Conservation (phyloP, 2,329 filamentous ascomycete genomes). For the Reticulascus tulasneorum region DNA sequence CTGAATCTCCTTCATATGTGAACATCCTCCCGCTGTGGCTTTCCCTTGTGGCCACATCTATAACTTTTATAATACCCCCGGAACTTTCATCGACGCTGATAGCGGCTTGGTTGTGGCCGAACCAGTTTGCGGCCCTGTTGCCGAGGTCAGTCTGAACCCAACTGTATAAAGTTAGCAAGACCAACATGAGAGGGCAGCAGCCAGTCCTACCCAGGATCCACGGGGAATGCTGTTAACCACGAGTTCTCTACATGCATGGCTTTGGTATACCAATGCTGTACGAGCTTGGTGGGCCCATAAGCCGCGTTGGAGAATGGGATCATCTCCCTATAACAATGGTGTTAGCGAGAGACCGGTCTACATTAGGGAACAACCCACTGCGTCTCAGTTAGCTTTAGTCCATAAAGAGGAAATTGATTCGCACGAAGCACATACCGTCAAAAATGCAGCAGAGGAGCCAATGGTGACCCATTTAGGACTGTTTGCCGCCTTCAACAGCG, state of each 20-base stretch:
- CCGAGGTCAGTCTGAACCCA: slow-evolving; percentile 7
- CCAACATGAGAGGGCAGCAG: neutral
- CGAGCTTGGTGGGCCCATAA: slow-evolving; percentile 6
- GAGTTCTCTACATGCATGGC: slow-evolving; percentile 6
- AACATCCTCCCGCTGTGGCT: too few species aligned
- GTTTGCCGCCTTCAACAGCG: slow-evolving; percentile 29
- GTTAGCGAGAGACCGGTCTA: too few species aligned
- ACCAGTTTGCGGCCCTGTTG: neutral
- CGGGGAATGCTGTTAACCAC: slow-evolving; percentile 4
- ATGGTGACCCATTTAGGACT: neutral
- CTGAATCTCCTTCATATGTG: too few species aligned
- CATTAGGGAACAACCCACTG: too few species aligned
- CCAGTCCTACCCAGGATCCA: slow-evolving; percentile 1
- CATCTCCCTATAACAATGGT: neutral
- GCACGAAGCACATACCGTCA: neutral
- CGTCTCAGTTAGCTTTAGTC: too few species aligned
- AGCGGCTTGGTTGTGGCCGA: slow-evolving; percentile 3
- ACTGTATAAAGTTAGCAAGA: neutral
- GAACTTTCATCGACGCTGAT: slow-evolving; percentile 3
- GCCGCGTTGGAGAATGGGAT: slow-evolving; percentile 1
- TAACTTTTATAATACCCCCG: slow-evolving; percentile 6
- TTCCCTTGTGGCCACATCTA: slow-evolving; percentile 1
- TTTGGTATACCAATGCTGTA: slow-evolving; percentile 2
- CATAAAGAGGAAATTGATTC: too few species aligned
- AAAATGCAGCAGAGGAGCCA: neutral